A percentile compares a stretch with the other conserved stretches of the same genome.
These are phyloP conservation scores for Alternaria arborescens DNA, from an alignment of 2,329 filamentous ascomycete genomes.

Conservation along the genomic window DNA sequence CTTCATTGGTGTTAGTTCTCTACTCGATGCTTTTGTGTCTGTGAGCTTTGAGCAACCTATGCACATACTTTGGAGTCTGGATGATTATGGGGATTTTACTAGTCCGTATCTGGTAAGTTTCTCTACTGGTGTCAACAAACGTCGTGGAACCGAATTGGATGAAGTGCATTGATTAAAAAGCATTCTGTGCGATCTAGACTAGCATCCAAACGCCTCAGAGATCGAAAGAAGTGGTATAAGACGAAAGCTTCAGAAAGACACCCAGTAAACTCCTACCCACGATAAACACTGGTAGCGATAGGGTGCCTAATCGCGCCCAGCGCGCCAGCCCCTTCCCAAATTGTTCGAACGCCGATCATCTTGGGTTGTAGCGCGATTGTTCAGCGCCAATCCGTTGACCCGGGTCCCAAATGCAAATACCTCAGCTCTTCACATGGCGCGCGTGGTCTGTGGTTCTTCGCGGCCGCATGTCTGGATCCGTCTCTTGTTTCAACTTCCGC, in stretches of 20 bases:
- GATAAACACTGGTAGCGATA: not conserved
- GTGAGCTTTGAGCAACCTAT: too few species aligned
- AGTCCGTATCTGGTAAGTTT: not conserved
- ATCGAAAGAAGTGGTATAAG: not conserved
- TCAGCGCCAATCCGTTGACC: not conserved
- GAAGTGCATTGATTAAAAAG: not conserved
- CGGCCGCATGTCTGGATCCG: not conserved
- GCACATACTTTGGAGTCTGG: too few species aligned
- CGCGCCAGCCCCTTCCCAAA: conserved; percentile 3
- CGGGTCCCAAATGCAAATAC: not conserved
- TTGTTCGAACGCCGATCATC: not conserved
- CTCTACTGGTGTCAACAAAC: not conserved
- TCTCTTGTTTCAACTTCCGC: conserved; percentile 17
- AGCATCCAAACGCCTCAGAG: not conserved
- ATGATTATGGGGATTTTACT: not conserved
- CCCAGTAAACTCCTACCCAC: not conserved
- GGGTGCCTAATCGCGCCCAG: conserved; percentile 5
- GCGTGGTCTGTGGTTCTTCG: not conserved
- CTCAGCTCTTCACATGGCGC: not conserved
- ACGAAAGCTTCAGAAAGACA: not conserved
- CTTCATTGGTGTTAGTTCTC: too few species aligned
- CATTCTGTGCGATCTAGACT: not conserved
- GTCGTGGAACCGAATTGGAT: too few species aligned
- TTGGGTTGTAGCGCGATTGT: not conserved
- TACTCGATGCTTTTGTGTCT: too few species aligned